phyloP scores from a whole-genome alignment of 495 filamentous ascomycete species.

The Penicillium verhagenii region DNA sequence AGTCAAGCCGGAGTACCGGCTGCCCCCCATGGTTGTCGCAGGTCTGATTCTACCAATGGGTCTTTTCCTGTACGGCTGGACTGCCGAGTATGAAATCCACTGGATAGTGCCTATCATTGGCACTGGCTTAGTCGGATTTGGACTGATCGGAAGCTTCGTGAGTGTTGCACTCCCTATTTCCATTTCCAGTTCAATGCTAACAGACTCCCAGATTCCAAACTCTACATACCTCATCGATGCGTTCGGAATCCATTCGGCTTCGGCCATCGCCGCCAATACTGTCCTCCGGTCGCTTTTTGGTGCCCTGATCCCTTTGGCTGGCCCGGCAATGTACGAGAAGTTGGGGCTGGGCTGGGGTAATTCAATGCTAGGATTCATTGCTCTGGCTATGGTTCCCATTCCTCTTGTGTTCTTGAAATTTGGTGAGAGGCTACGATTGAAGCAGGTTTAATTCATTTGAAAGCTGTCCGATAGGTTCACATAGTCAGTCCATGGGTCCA shows the following conservation, averaged over 20 bases:
- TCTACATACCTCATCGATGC: constrained; percentile 57
- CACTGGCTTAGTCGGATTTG: constrained; percentile 33
- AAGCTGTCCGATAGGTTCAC: no score
- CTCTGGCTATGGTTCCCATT: constrained; percentile 56
- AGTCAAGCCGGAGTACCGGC: constrained; percentile 46
- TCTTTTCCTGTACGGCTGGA: constrained; percentile 60
- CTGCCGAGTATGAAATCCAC: constrained; percentile 24
- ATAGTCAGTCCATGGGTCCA: no score
- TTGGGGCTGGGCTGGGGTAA: constrained; percentile 59
- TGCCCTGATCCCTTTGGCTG: constrained; percentile 60
- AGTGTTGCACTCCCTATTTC: no score
- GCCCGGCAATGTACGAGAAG: constrained; percentile 53
- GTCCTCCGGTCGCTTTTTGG: constrained; percentile 41
- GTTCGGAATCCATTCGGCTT: constrained; percentile 49
- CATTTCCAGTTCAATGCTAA: no score
- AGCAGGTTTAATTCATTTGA: no score
- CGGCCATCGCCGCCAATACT: constrained; percentile 49
- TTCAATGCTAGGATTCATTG: constrained; percentile 58
- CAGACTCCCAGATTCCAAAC: no score
- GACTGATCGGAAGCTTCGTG: no score
- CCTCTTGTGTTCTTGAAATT: constrained; percentile 63
- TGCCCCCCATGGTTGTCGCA: constrained; percentile 53
- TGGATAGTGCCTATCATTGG: constrained; percentile 38
- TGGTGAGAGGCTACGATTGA: constrained; percentile 53
- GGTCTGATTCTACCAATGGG: constrained; percentile 48